Conservation (phyloP, 768 basidiomycete genomes). For the Termitomyces sp. region DNA sequence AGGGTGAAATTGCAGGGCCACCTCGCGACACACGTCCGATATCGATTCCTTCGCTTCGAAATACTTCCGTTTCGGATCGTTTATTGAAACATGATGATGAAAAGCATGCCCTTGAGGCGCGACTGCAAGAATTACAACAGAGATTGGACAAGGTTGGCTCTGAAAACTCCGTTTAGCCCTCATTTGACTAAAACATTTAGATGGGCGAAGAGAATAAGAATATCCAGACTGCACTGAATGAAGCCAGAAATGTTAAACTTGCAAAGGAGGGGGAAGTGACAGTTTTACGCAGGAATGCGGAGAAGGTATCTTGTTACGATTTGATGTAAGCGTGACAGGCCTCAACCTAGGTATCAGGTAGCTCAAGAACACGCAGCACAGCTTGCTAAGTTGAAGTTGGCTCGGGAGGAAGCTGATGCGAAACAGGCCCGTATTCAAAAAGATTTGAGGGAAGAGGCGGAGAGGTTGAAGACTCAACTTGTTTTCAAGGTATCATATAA, state of each 20-base stretch:
- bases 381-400: constrained; percentile 47
- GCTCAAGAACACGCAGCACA: constrained; percentile 54
- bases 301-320: constrained; percentile 41
- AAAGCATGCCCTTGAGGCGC: constrained; percentile 13
- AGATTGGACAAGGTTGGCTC: constrained; percentile 43
- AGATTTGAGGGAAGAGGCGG: constrained; percentile 61
- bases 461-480: constrained; percentile 62
- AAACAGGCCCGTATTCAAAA: constrained; percentile 51
- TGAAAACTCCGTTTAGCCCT: constrained; percentile 3
- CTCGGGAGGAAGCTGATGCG: constrained; percentile 56
- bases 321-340: neutral
- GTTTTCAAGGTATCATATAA: constrained; percentile 53
- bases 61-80: neutral
- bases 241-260: constrained; percentile 44
- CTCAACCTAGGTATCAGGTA: constrained; percentile 28
- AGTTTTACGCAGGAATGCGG: constrained; percentile 58
- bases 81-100: neutral
- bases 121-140: constrained; percentile 24
- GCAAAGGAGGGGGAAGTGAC: constrained; percentile 68
- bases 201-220: constrained; percentile 43
- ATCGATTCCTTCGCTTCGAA: neutral
- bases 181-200: constrained; percentile 25
- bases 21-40: neutral
- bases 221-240: constrained; percentile 38
- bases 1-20: neutral